phyloP scores from a whole-genome alignment of 768 basidiomycete species.

The Termitomyces sp. region DNA sequence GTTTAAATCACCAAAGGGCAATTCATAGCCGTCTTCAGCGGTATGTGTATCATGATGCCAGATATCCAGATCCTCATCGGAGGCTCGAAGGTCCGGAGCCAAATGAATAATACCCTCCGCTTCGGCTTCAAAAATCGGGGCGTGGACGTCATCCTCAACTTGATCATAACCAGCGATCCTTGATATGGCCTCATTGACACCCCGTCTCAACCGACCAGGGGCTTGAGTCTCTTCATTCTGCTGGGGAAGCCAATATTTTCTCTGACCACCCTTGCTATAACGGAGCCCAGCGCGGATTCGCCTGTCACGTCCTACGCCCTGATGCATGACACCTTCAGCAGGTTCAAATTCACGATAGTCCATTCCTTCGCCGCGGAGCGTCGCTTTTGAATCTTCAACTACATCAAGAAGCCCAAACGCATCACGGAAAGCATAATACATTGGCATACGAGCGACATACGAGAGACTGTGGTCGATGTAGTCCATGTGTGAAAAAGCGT shows the following conservation, averaged over 20 bases:
- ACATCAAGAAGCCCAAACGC: slow-evolving; percentile 86
- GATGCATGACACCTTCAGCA: slow-evolving; percentile 88
- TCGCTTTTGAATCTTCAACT: slow-evolving; percentile 75
- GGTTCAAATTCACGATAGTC: slow-evolving; percentile 97
- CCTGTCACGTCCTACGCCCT: slow-evolving; percentile 78
- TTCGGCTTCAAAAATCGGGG: slow-evolving; percentile 67
- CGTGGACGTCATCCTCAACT: slow-evolving; percentile 51
- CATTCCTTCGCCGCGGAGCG: slow-evolving; percentile 84
- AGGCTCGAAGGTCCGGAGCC: slow-evolving; percentile 45
- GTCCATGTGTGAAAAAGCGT: slow-evolving; percentile 88
- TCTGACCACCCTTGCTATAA: slow-evolving; percentile 84
- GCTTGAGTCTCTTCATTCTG: slow-evolving; percentile 34
- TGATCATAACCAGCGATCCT: slow-evolving; percentile 36
- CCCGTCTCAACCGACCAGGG: slow-evolving; percentile 32
- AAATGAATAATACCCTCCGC: slow-evolving; percentile 60
- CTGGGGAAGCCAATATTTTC: slow-evolving; percentile 95
- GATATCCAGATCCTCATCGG: slow-evolving; percentile 33
- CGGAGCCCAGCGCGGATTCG: slow-evolving; percentile 89
- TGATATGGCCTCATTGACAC: slow-evolving; percentile 35
- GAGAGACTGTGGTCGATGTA: slow-evolving; percentile 55
- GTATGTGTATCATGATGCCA: slow-evolving; percentile 25
- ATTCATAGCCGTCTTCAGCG: slow-evolving; percentile 40
- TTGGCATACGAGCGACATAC: slow-evolving; percentile 85
- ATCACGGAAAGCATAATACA: slow-evolving; percentile 83
- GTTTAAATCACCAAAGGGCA: slow-evolving; percentile 67